These are phyloP conservation scores for Coniochaeta ligniaria DNA, from an alignment of 2,329 filamentous ascomycete species.

Conservation along the genomic window DNA sequence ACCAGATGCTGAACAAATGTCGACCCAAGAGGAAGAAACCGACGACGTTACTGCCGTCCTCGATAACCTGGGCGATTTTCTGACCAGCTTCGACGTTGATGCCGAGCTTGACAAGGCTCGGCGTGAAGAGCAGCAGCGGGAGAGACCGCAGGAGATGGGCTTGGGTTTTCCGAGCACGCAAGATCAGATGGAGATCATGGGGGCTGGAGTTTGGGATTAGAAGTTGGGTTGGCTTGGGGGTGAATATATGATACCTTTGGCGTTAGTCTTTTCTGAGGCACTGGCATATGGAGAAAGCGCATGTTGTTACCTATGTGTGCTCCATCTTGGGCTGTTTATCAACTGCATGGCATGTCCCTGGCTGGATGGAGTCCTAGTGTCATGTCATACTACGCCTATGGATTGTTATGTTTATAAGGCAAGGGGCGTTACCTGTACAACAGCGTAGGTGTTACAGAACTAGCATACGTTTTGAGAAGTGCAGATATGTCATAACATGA, in stretches of 20 bases:
- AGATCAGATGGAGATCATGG: conserved; percentile 4
- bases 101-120: conserved; percentile 25
- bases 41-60: conserved; percentile 40
- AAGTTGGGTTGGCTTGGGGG: neutral
- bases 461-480: no score
- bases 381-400: no score
- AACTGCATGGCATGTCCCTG: neutral
- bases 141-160: neutral
- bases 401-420: neutral
- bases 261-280: neutral
- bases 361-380: neutral
- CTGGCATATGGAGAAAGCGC: no score
- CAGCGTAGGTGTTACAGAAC: no score
- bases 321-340: neutral
- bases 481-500: no score
- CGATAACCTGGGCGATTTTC: conserved; percentile 36
- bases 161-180: neutral
- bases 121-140: conserved; percentile 7
- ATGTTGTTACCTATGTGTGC: neutral
- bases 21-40: conserved; percentile 8
- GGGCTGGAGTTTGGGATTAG: neutral
- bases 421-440: neutral
- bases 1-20: conserved; percentile 1
- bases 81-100: conserved; percentile 30
- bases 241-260: neutral